Percentiles rank a stretch among this genome's conserved stretches.
phyloP scores from a whole-genome alignment of 208 protist genomes.

The Histomonas meleagridis region DNA sequence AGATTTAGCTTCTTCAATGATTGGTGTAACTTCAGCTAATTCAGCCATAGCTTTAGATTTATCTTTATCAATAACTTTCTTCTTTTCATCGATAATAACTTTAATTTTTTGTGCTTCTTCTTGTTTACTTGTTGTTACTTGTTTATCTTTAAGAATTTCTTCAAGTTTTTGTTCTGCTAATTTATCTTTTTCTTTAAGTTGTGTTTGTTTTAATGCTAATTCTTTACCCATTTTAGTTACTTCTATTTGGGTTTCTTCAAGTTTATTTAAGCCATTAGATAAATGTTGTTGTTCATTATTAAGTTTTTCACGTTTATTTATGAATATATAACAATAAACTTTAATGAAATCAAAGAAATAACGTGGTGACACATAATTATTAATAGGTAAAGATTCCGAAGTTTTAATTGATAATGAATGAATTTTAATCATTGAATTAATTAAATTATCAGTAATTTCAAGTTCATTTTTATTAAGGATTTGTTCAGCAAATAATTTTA shows the following conservation, averaged over 20 bases:
- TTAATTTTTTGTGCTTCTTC: slow-evolving; percentile 68
- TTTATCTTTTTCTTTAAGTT: slow-evolving; percentile 65
- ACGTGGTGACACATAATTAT: slow-evolving; percentile 24
- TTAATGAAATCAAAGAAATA: slow-evolving; percentile 91
- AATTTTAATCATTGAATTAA: neutral
- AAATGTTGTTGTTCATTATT: slow-evolving; percentile 63
- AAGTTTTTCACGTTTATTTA: slow-evolving; percentile 73
- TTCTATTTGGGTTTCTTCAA: slow-evolving; percentile 52
- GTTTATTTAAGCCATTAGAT: slow-evolving; percentile 37
- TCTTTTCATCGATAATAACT: slow-evolving; percentile 54
- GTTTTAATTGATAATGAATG: neutral
- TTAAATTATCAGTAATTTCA: neutral
- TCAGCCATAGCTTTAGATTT: slow-evolving; percentile 66
- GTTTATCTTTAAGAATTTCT: slow-evolving; percentile 64
- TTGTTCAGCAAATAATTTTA: neutral
- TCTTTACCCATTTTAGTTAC: slow-evolving; percentile 53
- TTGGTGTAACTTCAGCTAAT: slow-evolving; percentile 77
- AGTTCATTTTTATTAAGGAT: neutral
- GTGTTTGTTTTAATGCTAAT: slow-evolving; percentile 60
- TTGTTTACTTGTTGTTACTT: slow-evolving; percentile 60
- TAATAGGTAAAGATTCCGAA: neutral
- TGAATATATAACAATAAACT: slow-evolving; percentile 75
- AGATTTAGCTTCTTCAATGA: slow-evolving; percentile 70
- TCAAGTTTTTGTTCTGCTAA: slow-evolving; percentile 66
- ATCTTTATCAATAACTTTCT: slow-evolving; percentile 55